Conservation (phyloP, 805 yeast genomes). For the Yamadazyma sp. region DNA sequence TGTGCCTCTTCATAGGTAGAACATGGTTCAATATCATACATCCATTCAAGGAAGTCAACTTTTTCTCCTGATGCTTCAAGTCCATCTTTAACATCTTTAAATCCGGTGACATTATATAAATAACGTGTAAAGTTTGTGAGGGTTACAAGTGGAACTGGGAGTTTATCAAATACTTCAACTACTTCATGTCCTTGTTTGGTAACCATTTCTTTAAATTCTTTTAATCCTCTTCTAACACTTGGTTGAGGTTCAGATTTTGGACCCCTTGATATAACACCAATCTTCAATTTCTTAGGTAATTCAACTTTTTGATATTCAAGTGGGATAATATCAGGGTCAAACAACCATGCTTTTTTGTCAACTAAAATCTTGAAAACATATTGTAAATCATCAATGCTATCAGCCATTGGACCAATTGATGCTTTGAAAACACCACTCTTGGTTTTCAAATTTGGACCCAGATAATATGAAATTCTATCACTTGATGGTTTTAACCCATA, state of each 20-base stretch:
- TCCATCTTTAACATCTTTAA: slow-evolving; percentile 20
- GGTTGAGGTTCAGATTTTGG: slow-evolving; percentile 14
- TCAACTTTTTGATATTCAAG: not conserved
- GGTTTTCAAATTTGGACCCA: slow-evolving; percentile 18
- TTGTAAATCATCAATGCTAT: slow-evolving; percentile 34
- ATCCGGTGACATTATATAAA: not conserved
- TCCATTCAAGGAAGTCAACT: slow-evolving; percentile 34
- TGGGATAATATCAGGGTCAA: slow-evolving; percentile 38
- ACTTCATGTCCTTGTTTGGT: slow-evolving; percentile 45
- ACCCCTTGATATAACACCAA: slow-evolving; percentile 8
- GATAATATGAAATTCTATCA: slow-evolving; percentile 18
- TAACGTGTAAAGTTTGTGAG: not conserved
- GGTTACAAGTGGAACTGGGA: slow-evolving; percentile 27
- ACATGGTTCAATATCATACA: not conserved
- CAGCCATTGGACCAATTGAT: slow-evolving; percentile 38
- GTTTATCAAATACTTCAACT: slow-evolving; percentile 38
- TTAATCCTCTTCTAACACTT: slow-evolving; percentile 16
- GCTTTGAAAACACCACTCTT: slow-evolving; percentile 17
- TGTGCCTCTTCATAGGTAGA: slow-evolving; percentile 4
- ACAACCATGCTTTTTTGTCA: slow-evolving; percentile 51
- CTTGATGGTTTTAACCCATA: slow-evolving; percentile 21
- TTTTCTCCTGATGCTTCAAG: slow-evolving; percentile 42
- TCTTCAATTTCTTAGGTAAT: slow-evolving; percentile 2
- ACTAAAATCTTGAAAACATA: slow-evolving; percentile 45
- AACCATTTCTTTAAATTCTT: slow-evolving; percentile 6